These are phyloP conservation scores for Biscogniauxia mediterranea DNA, from an alignment of 2,329 filamentous ascomycete genomes.

Conservation along the genomic window DNA sequence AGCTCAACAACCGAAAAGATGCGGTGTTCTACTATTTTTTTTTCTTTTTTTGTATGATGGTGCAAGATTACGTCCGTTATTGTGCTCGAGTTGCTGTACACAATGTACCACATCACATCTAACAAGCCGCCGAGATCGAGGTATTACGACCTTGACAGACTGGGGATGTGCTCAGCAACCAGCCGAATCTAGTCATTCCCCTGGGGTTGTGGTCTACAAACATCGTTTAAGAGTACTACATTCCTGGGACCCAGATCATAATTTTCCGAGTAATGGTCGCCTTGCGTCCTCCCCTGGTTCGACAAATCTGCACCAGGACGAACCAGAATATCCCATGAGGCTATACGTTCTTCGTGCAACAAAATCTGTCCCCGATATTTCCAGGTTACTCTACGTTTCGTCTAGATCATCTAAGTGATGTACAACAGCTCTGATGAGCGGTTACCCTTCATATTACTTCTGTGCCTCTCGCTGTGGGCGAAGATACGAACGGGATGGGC, in stretches of 20 bases:
- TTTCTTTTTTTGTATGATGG: background rate
- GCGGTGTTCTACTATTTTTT: no score
- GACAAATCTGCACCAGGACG: background rate
- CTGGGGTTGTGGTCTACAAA: background rate
- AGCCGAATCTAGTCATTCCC: background rate
- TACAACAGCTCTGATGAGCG: background rate
- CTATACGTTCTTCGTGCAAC: background rate
- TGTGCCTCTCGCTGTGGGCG: background rate
- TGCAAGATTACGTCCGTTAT: background rate
- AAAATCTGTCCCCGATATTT: background rate
- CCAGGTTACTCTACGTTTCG: background rate
- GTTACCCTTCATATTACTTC: background rate
- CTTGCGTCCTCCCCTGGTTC: background rate
- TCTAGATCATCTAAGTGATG: background rate
- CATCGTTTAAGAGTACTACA: background rate
- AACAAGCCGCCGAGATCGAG: background rate
- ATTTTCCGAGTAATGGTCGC: background rate
- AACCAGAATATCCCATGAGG: background rate
- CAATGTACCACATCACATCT: background rate
- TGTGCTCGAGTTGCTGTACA: background rate
- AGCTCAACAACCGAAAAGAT: no score
- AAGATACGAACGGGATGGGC: background rate
- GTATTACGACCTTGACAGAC: background rate
- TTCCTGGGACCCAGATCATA: background rate
- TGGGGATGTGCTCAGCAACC: background rate